These are phyloP conservation scores for Vickermania ingenoplastis DNA, from an alignment of 208 protist genomes.

Conservation along the genomic window DNA sequence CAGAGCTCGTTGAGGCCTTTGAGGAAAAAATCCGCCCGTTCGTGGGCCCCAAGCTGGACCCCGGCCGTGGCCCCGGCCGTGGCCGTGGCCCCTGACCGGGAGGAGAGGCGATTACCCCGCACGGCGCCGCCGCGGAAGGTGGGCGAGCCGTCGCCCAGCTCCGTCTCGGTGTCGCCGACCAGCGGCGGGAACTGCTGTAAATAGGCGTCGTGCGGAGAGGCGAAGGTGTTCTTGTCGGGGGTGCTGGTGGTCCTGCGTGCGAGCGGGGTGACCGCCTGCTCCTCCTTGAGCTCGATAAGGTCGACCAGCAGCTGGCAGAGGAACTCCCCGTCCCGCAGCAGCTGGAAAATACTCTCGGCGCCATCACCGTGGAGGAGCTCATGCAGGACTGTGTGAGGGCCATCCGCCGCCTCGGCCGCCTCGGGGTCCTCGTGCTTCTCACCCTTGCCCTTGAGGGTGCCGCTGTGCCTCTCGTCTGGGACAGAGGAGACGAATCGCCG, in stretches of 20 bases:
- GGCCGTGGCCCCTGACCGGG: slow-evolving; percentile 4
- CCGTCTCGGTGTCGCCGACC: background rate
- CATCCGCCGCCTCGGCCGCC: background rate
- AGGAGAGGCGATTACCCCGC: background rate
- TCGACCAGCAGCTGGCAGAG: background rate
- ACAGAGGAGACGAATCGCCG: background rate
- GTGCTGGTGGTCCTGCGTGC: background rate
- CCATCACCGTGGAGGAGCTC: background rate
- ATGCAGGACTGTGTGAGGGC: background rate
- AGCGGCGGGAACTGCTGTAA: background rate
- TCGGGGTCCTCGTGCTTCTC: background rate
- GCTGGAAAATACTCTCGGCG: background rate
- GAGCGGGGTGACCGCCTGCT: background rate
- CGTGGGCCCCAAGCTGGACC: slow-evolving; percentile 19
- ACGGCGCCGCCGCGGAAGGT: background rate
- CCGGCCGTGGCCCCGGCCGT: slow-evolving; percentile 13
- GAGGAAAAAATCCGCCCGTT: slow-evolving; percentile 16
- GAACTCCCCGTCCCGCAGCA: background rate
- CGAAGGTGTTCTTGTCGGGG: background rate
- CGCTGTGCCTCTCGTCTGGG: background rate
- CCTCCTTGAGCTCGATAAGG: background rate
- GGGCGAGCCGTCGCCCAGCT: background rate
- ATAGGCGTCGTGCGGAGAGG: background rate
- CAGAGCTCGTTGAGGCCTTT: slow-evolving; percentile 36
- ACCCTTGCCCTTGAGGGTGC: background rate